phyloP scores from a whole-genome alignment of 495 filamentous ascomycete species.

The Aspergillus taichungensis region DNA sequence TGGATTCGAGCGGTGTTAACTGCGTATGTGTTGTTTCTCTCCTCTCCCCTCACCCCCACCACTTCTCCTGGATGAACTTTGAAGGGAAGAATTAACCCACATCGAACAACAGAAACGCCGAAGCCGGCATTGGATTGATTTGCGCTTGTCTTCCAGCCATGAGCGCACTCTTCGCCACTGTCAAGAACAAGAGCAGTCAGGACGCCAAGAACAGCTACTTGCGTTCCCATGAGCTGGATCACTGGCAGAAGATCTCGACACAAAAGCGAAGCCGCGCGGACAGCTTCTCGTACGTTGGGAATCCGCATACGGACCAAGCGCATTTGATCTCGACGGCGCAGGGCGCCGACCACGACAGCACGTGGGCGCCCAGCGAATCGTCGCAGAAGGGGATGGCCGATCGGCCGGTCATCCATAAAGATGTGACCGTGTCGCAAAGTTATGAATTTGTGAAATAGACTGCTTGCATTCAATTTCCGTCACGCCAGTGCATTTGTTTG shows the following conservation, averaged over 20 bases:
- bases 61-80: too few relatives aligned
- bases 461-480: too few relatives aligned
- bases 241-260: not conserved
- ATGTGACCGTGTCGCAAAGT: conserved; percentile 1
- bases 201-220: not conserved
- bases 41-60: not conserved
- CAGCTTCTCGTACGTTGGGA: not conserved
- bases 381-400: too few relatives aligned
- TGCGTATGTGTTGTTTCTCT: not conserved
- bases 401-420: conserved; percentile 1
- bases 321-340: not conserved
- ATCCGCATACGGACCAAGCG: not conserved
- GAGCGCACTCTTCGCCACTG: not conserved
- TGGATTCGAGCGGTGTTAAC: conserved; percentile 1
- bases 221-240: not conserved
- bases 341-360: not conserved
- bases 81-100: too few relatives aligned
- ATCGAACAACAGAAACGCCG: not conserved
- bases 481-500: too few relatives aligned
- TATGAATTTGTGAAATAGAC: conserved; percentile 3
- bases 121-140: conserved; percentile 3
- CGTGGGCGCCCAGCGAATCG: too few relatives aligned
- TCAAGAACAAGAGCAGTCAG: not conserved
- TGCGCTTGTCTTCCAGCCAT: conserved; percentile 2
- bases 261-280: not conserved